These are phyloP conservation scores for Cinnamomum chago DNA, from an alignment of 164 flowering plant genomes.

Conservation along the genomic window DNA sequence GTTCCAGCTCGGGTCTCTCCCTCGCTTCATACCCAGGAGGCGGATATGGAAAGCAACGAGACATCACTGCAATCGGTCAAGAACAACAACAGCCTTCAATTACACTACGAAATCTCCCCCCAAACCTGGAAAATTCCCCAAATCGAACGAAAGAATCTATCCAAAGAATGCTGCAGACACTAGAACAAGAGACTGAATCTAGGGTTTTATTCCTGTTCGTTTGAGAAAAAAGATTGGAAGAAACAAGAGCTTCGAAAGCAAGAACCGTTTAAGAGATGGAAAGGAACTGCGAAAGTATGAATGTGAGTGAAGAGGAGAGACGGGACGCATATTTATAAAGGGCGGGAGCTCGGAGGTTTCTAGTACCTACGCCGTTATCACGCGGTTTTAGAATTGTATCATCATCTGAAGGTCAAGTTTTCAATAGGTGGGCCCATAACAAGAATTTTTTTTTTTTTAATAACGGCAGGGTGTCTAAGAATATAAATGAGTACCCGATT, in stretches of 20 bases:
- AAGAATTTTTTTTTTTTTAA: no score
- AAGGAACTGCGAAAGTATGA: no score
- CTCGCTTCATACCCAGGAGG: constrained; percentile 36
- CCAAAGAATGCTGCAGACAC: neutral
- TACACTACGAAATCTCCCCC: neutral
- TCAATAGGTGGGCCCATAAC: no score
- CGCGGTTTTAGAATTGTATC: no score
- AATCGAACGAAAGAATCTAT: neutral
- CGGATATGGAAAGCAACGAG: constrained; percentile 49
- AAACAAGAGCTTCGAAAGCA: neutral
- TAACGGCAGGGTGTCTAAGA: no score
- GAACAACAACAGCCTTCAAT: neutral
- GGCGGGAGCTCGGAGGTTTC: neutral
- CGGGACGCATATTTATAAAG: neutral
- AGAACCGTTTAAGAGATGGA: no score
- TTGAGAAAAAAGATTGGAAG: neutral
- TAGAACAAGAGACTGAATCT: neutral
- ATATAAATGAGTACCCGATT: no score
- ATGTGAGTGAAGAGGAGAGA: neutral
- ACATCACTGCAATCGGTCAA: constrained; percentile 20
- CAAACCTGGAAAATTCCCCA: neutral
- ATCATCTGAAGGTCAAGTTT: no score
- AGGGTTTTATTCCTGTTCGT: neutral
- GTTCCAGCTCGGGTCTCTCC: constrained; percentile 33
- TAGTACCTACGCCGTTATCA: no score